Evolutionary conservation across 768 basidiomycete genomes (phyloP).

Genomic region (Jaapia argillacea): DNA sequence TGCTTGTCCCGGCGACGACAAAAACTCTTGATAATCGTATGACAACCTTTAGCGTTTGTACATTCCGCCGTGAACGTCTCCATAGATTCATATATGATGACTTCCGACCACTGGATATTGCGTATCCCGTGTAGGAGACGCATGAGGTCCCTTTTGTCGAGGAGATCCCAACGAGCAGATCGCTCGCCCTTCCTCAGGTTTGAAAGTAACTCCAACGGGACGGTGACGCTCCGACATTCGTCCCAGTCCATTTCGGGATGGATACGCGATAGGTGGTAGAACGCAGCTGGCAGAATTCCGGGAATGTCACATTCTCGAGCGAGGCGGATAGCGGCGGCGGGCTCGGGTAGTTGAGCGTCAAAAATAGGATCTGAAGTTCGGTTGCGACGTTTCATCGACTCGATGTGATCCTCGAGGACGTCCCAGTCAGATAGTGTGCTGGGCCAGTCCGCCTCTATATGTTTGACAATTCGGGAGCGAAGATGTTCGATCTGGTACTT

Average conservation of each 20-base stretch:
- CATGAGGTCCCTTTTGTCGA: too few relatives aligned
- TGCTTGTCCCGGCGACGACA: too few relatives aligned
- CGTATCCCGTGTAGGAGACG: too few relatives aligned
- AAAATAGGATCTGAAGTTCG: neutral
- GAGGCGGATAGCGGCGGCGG: neutral
- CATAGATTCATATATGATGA: too few relatives aligned
- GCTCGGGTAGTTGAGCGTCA: neutral
- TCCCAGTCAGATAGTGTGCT: constrained; percentile 1
- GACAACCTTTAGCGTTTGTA: too few relatives aligned
- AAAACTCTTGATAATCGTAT: too few relatives aligned
- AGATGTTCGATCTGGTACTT: constrained; percentile 8
- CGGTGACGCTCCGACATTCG: neutral
- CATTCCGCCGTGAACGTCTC: too few relatives aligned
- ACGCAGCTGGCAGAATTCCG: constrained; percentile 5
- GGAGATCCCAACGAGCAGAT: too few relatives aligned
- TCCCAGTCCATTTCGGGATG: constrained; percentile 1
- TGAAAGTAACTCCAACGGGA: too few relatives aligned
- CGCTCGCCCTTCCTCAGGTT: too few relatives aligned
- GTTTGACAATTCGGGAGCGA: constrained; percentile 5
- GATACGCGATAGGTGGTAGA: constrained; percentile 3
- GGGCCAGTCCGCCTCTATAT: constrained; percentile 7
- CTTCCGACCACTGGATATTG: too few relatives aligned
- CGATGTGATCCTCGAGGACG: neutral
- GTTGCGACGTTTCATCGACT: neutral
- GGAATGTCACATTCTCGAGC: constrained; percentile 1